Conservation (phyloP, 257 asterid species). For the Mitragyna speciosa region DNA sequence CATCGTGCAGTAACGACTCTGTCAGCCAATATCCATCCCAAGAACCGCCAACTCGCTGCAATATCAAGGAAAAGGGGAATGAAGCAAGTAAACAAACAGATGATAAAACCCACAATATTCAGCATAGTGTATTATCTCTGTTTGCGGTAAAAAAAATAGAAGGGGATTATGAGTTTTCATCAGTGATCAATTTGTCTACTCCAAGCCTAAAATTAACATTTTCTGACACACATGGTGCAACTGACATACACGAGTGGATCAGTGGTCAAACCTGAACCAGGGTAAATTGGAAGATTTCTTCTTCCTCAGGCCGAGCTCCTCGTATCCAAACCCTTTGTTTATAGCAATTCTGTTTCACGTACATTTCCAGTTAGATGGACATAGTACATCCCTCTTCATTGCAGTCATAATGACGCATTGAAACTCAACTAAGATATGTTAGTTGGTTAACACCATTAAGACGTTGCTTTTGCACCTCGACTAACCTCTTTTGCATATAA, state of each 20-base stretch:
- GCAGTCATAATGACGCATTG: not conserved
- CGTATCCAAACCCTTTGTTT: constrained; percentile 84
- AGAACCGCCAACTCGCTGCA: constrained; percentile 87
- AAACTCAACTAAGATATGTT: constrained; percentile 1
- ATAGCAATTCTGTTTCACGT: constrained; percentile 54
- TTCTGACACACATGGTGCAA: not conserved
- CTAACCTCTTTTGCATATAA: constrained; percentile 76
- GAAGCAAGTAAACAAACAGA: not conserved
- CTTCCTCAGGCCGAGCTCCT: constrained; percentile 94
- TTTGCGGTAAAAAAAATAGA: not conserved
- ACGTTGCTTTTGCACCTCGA: constrained; percentile 14
- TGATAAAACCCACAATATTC: not conserved
- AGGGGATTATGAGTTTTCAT: not conserved
- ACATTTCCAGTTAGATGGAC: constrained; percentile 16
- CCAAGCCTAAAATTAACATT: not conserved
- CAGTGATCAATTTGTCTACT: not conserved
- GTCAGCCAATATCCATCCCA: constrained; percentile 99
- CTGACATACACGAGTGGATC: constrained; percentile 12
- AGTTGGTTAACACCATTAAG: not conserved
- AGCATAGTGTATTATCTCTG: not conserved
- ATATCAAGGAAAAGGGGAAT: not conserved
- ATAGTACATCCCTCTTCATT: not conserved
- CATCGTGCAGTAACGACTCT: constrained; percentile 80
- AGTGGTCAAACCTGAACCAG: constrained; percentile 68
- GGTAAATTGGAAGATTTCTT: constrained; percentile 74